Evolutionary conservation across 208 protist genomes (phyloP).

Genomic region (Trypanosoma rangeli): DNA sequence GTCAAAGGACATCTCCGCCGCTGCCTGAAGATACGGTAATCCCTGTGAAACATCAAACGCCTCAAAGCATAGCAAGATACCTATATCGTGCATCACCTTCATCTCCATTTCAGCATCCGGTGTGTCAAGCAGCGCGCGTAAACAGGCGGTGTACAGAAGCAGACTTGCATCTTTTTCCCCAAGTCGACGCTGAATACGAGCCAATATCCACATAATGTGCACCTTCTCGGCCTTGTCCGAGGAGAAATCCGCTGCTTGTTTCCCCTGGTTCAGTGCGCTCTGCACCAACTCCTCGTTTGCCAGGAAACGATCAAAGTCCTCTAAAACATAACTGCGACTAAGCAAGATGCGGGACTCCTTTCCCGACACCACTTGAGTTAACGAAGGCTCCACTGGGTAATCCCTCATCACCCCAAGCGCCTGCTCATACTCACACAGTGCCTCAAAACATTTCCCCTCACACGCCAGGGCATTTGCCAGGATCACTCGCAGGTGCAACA

Average conservation of each 20-base stretch:
- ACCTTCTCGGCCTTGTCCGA: conserved; percentile 36
- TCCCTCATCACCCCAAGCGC: conserved; percentile 37
- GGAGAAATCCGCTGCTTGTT: conserved; percentile 40
- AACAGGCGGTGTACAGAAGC: conserved; percentile 56
- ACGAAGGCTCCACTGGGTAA: conserved; percentile 39
- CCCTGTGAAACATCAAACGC: conserved; percentile 41
- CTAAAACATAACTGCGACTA: conserved; percentile 40
- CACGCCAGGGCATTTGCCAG: conserved; percentile 70
- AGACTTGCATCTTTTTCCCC: conserved; percentile 48
- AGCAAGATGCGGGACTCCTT: conserved; percentile 29
- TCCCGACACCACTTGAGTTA: conserved; percentile 57
- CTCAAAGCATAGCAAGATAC: conserved; percentile 51
- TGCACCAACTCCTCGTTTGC: conserved; percentile 34
- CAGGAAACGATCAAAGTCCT: conserved; percentile 63
- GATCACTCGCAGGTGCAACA: conserved; percentile 63
- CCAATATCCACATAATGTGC: conserved; percentile 47
- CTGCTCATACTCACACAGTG: conserved; percentile 54
- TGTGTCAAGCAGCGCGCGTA: conserved; percentile 48
- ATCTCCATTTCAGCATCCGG: conserved; percentile 53
- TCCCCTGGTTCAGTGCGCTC: conserved; percentile 55
- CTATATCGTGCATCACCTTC: conserved; percentile 63
- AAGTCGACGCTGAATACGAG: conserved; percentile 52
- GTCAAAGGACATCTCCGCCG: conserved; percentile 52
- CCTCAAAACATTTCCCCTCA: conserved; percentile 59
- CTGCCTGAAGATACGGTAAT: conserved; percentile 66